phyloP scores from a whole-genome alignment of 306 rosid genomes.

The Cicer yamashitae region DNA sequence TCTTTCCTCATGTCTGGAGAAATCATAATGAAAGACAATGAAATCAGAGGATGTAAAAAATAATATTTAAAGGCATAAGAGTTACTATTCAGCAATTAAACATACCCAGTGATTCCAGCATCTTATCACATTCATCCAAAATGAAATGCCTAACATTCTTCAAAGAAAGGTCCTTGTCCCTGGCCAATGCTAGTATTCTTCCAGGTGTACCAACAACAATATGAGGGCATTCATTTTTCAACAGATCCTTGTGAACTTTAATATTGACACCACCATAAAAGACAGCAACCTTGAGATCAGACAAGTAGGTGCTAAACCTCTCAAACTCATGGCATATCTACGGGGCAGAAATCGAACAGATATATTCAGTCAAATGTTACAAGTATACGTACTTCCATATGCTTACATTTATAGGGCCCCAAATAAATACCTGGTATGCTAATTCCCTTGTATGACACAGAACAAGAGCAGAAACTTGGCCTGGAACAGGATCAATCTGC shows the following conservation, averaged over 20 bases:
- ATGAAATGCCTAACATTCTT: constrained; percentile 96
- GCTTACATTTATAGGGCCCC: neutral
- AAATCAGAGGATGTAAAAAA: neutral
- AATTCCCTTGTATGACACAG: constrained; percentile 96
- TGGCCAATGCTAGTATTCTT: constrained; percentile 80
- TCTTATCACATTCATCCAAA: constrained; percentile 96
- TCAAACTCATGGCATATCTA: constrained; percentile 98
- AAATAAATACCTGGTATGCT: constrained; percentile 81
- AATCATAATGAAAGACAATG: constrained; percentile 15
- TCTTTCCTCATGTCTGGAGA: constrained; percentile 96
- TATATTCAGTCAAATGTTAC: neutral
- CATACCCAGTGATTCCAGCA: constrained; percentile 97
- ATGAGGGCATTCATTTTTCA: constrained; percentile 96
- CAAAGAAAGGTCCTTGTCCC: constrained; percentile 89
- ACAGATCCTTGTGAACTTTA: constrained; percentile 90
- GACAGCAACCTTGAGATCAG: constrained; percentile 98
- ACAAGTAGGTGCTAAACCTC: constrained; percentile 91
- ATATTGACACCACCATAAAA: constrained; percentile 96
- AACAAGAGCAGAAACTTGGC: constrained; percentile 95
- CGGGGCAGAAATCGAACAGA: neutral
- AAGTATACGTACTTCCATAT: neutral
- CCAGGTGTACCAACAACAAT: constrained; percentile 99
- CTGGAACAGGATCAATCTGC: constrained; percentile 96
- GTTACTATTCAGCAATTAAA: neutral
- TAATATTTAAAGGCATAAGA: neutral